These are phyloP conservation scores for Salix viminalis DNA, from an alignment of 345 rosid species.

Conservation along the genomic window DNA sequence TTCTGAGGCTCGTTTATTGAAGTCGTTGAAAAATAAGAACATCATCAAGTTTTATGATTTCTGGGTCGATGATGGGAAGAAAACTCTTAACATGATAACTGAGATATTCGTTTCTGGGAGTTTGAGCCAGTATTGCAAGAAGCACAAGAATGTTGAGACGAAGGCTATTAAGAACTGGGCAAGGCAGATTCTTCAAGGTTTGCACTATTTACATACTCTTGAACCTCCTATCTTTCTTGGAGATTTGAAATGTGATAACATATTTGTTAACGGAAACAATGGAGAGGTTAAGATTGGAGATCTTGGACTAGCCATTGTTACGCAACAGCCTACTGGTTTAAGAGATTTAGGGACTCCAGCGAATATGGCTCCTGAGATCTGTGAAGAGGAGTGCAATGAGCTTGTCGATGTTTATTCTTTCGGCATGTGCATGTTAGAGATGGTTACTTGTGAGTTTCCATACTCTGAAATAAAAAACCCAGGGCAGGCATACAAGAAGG, in stretches of 20 bases:
- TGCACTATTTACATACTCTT: background rate
- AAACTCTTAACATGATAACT: background rate
- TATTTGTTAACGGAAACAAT: background rate
- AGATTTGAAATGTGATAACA: background rate
- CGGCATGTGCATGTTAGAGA: background rate
- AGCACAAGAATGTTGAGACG: background rate
- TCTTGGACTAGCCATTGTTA: background rate
- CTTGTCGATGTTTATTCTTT: background rate
- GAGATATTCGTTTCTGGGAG: background rate
- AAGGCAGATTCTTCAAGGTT: background rate
- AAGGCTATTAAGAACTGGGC: background rate
- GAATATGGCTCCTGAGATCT: background rate
- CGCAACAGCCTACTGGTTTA: background rate
- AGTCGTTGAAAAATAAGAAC: background rate
- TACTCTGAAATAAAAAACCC: background rate
- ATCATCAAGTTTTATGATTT: background rate
- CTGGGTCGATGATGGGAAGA: background rate
- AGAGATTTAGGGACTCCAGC: background rate
- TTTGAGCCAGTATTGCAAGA: background rate
- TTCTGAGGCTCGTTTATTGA: background rate
- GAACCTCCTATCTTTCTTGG: background rate
- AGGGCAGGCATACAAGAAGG: background rate
- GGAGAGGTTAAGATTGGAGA: background rate
- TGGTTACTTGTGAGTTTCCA: background rate
- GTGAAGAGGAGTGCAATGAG: background rate